Percentiles rank a stretch among this genome's conserved stretches.
Evolutionary conservation across 2,329 filamentous ascomycete species (phyloP).

Genomic region (Sclerotiophoma versabilis): DNA sequence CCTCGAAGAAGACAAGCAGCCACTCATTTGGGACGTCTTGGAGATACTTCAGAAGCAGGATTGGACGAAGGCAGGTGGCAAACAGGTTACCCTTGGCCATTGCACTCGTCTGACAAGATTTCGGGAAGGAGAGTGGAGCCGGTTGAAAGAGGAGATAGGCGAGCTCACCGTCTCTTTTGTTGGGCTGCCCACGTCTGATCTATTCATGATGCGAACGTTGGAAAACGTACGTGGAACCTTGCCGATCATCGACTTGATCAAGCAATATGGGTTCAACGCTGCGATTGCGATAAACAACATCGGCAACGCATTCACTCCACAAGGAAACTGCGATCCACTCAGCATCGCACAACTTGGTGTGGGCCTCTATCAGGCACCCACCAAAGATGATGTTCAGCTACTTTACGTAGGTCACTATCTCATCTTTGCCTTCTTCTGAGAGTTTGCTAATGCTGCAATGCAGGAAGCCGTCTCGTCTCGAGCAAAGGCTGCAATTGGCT

Average conservation of each 20-base stretch:
- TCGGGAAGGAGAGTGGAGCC: constrained; percentile 56
- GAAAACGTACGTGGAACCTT: constrained; percentile 64
- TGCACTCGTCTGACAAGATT: constrained; percentile 71
- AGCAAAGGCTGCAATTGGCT: constrained; percentile 53
- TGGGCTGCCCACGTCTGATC: constrained; percentile 72
- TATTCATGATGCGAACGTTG: constrained; percentile 72
- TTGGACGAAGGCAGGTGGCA: constrained; percentile 56
- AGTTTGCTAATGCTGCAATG: constrained; percentile 27
- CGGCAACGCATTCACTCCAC: constrained; percentile 76
- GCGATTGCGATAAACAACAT: constrained; percentile 75
- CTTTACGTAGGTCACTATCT: constrained; percentile 59
- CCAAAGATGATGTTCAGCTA: constrained; percentile 63
- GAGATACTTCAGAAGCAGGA: constrained; percentile 55
- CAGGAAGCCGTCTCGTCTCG: constrained; percentile 59
- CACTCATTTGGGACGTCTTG: constrained; percentile 64
- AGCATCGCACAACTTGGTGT: constrained; percentile 60
- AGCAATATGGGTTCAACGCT: constrained; percentile 63
- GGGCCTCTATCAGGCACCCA: constrained; percentile 65
- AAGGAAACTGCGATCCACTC: constrained; percentile 71
- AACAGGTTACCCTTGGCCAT: constrained; percentile 64
- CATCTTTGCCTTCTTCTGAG: not conserved
- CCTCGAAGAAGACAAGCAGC: constrained; percentile 58
- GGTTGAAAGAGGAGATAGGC: constrained; percentile 58
- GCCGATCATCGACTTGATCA: constrained; percentile 66
- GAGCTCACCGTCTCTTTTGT: constrained; percentile 70